Evolutionary conservation across 2,329 filamentous ascomycete genomes (phyloP).

Genomic region (Colletotrichum eremochloae): DNA sequence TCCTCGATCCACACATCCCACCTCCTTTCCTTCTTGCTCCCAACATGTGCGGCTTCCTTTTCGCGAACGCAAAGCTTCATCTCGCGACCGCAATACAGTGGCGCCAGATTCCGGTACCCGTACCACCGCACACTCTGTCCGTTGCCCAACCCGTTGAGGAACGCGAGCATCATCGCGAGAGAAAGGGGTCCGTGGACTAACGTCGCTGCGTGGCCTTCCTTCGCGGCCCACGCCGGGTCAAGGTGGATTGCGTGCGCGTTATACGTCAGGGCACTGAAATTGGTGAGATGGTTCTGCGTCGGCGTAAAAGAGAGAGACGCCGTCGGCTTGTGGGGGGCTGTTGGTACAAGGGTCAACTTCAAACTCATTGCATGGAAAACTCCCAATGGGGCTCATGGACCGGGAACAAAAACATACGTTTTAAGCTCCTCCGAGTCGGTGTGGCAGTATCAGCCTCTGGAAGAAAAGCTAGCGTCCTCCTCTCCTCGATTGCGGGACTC

Average conservation of each 20-base stretch:
- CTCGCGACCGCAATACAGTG: slow-evolving; percentile 80
- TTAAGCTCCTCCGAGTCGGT: slow-evolving; percentile 45
- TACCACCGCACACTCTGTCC: slow-evolving; percentile 64
- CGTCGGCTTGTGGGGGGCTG: slow-evolving; percentile 50
- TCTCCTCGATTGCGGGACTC: slow-evolving; percentile 58
- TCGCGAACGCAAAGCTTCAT: slow-evolving; percentile 77
- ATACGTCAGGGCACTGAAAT: slow-evolving; percentile 91
- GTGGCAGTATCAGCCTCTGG: slow-evolving; percentile 46
- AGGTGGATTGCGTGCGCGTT: slow-evolving; percentile 95
- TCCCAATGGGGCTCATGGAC: neutral
- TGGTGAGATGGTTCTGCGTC: slow-evolving; percentile 81
- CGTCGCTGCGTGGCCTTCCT: slow-evolving; percentile 79
- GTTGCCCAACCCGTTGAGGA: slow-evolving; percentile 58
- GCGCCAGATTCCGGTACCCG: slow-evolving; percentile 85
- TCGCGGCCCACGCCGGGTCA: slow-evolving; percentile 77
- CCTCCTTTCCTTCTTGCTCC: slow-evolving; percentile 47
- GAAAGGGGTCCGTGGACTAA: slow-evolving; percentile 91
- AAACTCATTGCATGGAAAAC: neutral
- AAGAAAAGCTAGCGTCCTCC: slow-evolving; percentile 67
- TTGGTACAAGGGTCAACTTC: slow-evolving; percentile 5
- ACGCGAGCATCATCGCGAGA: slow-evolving; percentile 80
- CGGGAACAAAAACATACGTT: slow-evolving; percentile 45
- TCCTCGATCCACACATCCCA: slow-evolving; percentile 78
- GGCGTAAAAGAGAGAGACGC: slow-evolving; percentile 70
- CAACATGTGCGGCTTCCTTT: slow-evolving; percentile 50